phyloP scores from a whole-genome alignment of 768 basidiomycete species.

The Kwoniella pini region DNA sequence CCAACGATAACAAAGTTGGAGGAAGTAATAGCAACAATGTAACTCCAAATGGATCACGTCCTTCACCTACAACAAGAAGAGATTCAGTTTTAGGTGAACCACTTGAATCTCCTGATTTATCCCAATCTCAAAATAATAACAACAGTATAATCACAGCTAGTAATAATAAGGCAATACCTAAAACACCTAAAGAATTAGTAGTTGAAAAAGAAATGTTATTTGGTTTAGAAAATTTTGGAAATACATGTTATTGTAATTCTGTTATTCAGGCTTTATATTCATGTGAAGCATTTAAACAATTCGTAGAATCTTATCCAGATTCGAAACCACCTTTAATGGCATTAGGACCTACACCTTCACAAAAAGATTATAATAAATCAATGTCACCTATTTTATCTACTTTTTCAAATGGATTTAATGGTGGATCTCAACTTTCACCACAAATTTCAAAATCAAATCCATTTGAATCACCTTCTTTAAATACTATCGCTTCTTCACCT shows the following conservation, averaged over 20 bases:
- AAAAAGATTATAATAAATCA: slow-evolving; percentile 13
- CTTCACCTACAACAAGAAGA: not conserved
- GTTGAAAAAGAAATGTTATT: slow-evolving; percentile 59
- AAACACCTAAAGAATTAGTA: slow-evolving; percentile 20
- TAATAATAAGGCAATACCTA: slow-evolving; percentile 2
- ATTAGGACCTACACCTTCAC: slow-evolving; percentile 55
- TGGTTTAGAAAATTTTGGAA: slow-evolving; percentile 98
- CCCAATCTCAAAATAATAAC: not conserved
- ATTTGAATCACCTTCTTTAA: slow-evolving; percentile 27
- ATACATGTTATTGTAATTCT: slow-evolving; percentile 99
- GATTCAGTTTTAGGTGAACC: slow-evolving; percentile 4
- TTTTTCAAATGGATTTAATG: not conserved
- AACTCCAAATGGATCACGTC: slow-evolving; percentile 2
- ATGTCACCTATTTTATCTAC: slow-evolving; percentile 1
- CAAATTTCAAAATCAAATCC: slow-evolving; percentile 26
- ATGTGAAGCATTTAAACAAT: slow-evolving; percentile 87
- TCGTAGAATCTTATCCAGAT: slow-evolving; percentile 63
- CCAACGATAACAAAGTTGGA: not conserved
- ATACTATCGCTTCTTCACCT: slow-evolving; percentile 1
- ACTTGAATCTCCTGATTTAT: slow-evolving; percentile 1
- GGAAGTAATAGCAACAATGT: not conserved
- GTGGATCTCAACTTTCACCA: slow-evolving; percentile 15
- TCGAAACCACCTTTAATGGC: slow-evolving; percentile 61
- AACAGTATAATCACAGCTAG: not conserved
- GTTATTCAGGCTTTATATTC: slow-evolving; percentile 96